Percentiles rank a stretch among this genome's conserved stretches.
Conservation (phyloP, 2,329 filamentous ascomycete genomes). For the Alternaria novae-zelandiae region DNA sequence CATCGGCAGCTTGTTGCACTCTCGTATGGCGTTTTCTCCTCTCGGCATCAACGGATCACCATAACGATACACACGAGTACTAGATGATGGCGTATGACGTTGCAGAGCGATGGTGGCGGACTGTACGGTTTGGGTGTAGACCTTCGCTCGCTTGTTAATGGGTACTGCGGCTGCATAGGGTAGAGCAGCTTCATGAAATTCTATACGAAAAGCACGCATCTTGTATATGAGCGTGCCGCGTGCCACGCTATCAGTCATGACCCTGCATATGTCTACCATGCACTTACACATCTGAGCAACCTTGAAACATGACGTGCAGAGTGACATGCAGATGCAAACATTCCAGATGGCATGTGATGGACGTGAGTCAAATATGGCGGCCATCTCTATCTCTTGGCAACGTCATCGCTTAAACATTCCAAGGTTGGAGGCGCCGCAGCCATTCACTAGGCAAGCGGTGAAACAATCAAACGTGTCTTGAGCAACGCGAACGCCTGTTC, state of each 20-base stretch:
- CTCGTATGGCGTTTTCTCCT: conserved; percentile 29
- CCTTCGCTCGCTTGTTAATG: conserved; percentile 31
- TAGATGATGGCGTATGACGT: conserved; percentile 29
- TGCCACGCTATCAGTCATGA: conserved; percentile 19
- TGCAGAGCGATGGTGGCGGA: conserved; percentile 7
- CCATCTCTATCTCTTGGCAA: conserved; percentile 5
- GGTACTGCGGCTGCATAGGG: conserved; percentile 23
- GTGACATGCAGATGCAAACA: neutral
- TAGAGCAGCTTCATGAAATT: conserved; percentile 24
- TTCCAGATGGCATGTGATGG: neutral
- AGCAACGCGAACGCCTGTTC: conserved; percentile 31
- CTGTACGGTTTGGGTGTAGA: conserved; percentile 22
- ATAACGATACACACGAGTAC: conserved; percentile 28
- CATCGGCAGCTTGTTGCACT: conserved; percentile 30
- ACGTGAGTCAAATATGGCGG: neutral
- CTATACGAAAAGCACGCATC: conserved; percentile 33
- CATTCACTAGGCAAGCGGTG: conserved; percentile 18
- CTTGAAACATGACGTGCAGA: neutral
- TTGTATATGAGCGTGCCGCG: conserved; percentile 32
- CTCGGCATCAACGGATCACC: conserved; percentile 23
- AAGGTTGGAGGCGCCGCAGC: conserved; percentile 1
- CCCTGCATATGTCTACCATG: neutral
- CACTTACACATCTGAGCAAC: neutral
- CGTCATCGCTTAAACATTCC: conserved; percentile 13
- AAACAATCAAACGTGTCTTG: conserved; percentile 25